A percentile compares a stretch with the other conserved stretches of the same genome.
phyloP scores from a whole-genome alignment of 768 basidiomycete genomes.

The Arthromyces matolae region DNA sequence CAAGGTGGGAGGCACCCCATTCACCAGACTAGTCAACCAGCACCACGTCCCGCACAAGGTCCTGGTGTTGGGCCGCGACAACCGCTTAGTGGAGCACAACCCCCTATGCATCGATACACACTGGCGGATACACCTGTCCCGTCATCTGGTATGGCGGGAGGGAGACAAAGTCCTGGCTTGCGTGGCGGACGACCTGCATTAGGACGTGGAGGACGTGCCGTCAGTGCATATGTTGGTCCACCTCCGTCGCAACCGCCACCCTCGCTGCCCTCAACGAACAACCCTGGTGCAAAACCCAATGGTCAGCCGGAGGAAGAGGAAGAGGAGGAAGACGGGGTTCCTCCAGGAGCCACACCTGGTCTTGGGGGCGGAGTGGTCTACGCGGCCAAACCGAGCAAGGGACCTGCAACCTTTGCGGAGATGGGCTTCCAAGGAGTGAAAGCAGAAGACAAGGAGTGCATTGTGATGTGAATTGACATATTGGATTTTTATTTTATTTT shows the following conservation, averaged over 20 bases:
- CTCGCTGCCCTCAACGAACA: neutral
- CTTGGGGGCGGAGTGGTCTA: slow-evolving; percentile 22
- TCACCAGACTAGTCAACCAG: slow-evolving; percentile 4
- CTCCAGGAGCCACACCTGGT: slow-evolving; percentile 14
- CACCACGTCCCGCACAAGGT: slow-evolving; percentile 6
- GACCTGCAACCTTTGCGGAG: slow-evolving; percentile 84
- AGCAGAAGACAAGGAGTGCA: slow-evolving; percentile 78
- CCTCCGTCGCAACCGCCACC: neutral
- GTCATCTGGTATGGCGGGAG: slow-evolving; percentile 8
- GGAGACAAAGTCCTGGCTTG: slow-evolving; percentile 15
- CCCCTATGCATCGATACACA: slow-evolving; percentile 43
- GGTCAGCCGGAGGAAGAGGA: slow-evolving; percentile 3
- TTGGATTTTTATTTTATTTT: no score
- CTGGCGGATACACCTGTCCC: slow-evolving; percentile 37
- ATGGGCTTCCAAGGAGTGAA: slow-evolving; percentile 86
- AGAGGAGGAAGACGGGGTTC: slow-evolving; percentile 2
- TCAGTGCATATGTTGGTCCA: slow-evolving; percentile 3
- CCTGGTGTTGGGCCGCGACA: slow-evolving; percentile 15
- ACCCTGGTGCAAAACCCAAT: neutral
- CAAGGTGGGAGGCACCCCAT: slow-evolving; percentile 11
- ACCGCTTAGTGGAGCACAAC: slow-evolving; percentile 21
- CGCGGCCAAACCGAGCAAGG: slow-evolving; percentile 23
- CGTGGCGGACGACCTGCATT: slow-evolving; percentile 13
- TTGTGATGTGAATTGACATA: slow-evolving; percentile 92
- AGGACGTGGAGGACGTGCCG: slow-evolving; percentile 10